These are phyloP conservation scores for Beta macrorhiza DNA, from an alignment of 179 eudicot genomes.

Conservation along the genomic window DNA sequence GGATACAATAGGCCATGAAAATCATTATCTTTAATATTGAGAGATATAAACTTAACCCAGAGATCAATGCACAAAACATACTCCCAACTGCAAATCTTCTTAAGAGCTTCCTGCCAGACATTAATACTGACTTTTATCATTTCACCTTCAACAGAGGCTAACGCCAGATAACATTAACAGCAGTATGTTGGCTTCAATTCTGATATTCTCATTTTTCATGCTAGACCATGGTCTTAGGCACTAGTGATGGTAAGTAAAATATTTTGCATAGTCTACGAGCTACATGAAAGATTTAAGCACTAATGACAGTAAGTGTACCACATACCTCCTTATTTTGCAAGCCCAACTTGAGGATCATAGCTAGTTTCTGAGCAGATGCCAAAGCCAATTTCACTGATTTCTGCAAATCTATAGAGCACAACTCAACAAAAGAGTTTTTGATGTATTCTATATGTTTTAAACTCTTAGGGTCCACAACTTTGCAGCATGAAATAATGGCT, in stretches of 20 bases:
- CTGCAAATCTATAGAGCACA: constrained; percentile 72
- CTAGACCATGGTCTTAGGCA: neutral
- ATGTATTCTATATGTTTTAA: constrained; percentile 60
- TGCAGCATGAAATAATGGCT: constrained; percentile 60
- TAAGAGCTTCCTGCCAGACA: constrained; percentile 68
- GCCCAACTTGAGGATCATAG: constrained; percentile 60
- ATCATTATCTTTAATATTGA: constrained; percentile 55
- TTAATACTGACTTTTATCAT: neutral
- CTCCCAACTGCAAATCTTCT: constrained; percentile 82
- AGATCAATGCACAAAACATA: constrained; percentile 70
- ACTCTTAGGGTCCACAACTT: constrained; percentile 44
- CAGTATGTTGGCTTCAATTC: neutral
- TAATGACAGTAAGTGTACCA: neutral
- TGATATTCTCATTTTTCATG: neutral
- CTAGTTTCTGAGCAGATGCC: constrained; percentile 57
- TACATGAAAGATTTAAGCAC: neutral
- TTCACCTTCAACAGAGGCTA: neutral
- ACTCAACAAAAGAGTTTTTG: constrained; percentile 53
- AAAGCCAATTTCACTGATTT: constrained; percentile 61
- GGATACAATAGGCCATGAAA: constrained; percentile 54
- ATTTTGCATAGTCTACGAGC: neutral
- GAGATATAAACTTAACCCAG: constrained; percentile 71
- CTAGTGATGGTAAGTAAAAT: neutral
- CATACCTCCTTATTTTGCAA: constrained; percentile 65
- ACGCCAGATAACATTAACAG: neutral